These are phyloP conservation scores for Ophiocordyceps camponoti-leonardi DNA, from an alignment of 2,329 filamentous ascomycete species.

Conservation along the genomic window DNA sequence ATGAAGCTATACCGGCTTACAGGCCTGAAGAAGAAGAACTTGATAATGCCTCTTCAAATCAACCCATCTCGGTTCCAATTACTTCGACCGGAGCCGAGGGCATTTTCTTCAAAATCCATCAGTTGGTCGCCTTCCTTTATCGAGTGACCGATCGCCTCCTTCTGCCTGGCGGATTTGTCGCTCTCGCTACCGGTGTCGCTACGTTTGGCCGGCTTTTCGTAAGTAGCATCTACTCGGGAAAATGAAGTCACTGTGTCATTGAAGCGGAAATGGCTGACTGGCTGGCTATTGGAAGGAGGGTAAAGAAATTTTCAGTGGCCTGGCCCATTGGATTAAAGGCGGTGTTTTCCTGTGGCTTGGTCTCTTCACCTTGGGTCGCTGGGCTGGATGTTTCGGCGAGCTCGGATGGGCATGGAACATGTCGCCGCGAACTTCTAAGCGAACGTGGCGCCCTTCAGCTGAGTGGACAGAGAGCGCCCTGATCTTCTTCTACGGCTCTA, in stretches of 20 bases:
- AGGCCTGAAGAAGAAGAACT: too few species aligned
- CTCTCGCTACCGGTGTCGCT: constrained; percentile 53
- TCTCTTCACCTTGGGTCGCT: constrained; percentile 69
- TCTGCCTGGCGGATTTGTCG: constrained; percentile 59
- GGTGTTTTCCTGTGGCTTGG: constrained; percentile 93
- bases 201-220: constrained; percentile 75
- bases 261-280: too few species aligned
- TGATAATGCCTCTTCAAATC: too few species aligned
- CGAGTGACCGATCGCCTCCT: constrained; percentile 59
- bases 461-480: constrained; percentile 83
- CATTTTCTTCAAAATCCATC: constrained; percentile 30
- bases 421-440: constrained; percentile 39
- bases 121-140: constrained; percentile 41
- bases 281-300: constrained; percentile 38
- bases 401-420: constrained; percentile 94
- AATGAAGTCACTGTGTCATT: too few species aligned
- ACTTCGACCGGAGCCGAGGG: too few species aligned
- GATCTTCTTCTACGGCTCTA: constrained; percentile 78
- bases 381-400: constrained; percentile 79
- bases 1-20: too few species aligned
- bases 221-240: constrained; percentile 22
- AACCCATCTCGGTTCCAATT: too few species aligned
- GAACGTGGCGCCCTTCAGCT: constrained; percentile 57
- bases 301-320: constrained; percentile 55
- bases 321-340: constrained; percentile 90